Evolutionary conservation across 176 grass and related monocot species (phyloP), one percentile per base, ranked within the genome.

Genomic region (Avena insularis): DNA sequence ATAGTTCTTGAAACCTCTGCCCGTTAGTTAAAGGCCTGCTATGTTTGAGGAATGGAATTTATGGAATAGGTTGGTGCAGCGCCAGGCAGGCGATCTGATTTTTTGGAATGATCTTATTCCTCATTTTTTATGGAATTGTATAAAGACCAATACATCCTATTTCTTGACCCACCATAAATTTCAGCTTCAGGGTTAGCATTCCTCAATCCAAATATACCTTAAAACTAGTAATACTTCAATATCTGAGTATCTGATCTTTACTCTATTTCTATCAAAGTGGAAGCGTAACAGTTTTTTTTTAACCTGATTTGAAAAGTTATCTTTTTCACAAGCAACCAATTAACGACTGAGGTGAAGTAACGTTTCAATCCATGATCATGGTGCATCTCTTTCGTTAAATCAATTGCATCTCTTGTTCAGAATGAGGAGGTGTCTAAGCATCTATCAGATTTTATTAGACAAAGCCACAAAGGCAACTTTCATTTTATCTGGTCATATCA

Each of bases 211-310:
- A 76, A 90, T 54, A 82, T 65, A 46, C 71, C 7, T 71, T 45
- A 61, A 73, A 77, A 72, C 45, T 77, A 53, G 49, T 43, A 17
- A 78, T 69, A 33, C 50, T 90, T 58, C 33, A 66, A 85, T 85
- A 38, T 78, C 25, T 63, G 51, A 67, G 10, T 33, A 50, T 77
- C 38, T 58, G 25, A 40, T 77, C 5, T 51, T 8, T 82, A 50
- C 5, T 81, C 8, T 65, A 50, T n/a, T 56, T 70, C 33, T 83
- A 46, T 54, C 63, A 53, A 53, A 9, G 29, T 9, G 8, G 9
- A 61, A 79, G 56, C 79, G 17, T 64, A 71, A 38, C 54, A 48
- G 21, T 46, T 23, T 79, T 80, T 77, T 49, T 72, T 45, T 25
- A 79, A 5, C 19, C 38, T 71, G 23, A 5, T 49, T 77, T 78